Evolutionary conservation across 1,284 basidiomycete genomes (phyloP), one percentile per base, ranked within the genome.

Genomic region (Cryptococcus maquisensis): DNA sequence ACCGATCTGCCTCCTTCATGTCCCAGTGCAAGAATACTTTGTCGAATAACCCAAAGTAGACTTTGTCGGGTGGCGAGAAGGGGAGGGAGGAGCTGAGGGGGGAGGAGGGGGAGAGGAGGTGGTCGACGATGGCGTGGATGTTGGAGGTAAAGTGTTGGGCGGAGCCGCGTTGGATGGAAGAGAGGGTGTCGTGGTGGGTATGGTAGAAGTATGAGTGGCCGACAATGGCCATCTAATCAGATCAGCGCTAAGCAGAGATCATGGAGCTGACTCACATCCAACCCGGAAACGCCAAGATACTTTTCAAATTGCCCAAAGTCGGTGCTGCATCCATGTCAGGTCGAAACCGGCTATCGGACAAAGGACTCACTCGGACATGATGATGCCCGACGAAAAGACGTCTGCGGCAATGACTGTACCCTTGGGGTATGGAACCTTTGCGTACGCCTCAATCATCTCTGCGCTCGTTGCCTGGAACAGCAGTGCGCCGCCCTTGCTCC

Each of bases 391-490:
- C 49, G 85, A 86, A 76, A 98, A 98, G 28, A 98, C 83, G 59
- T 98, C 96, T 62, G 90, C 91, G 10, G 95, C 95, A 42, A 92
- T 82, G 54, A 97, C 84, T 0, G 91, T 94, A 1, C 92, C 96
- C 54, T 87, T 90, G 0, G 92, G 95, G 66, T 87, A 79, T 4
- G 93, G 92, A 0, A 90, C 89, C 62, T 86, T 82, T 0, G 86
- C 83, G 69, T 95, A 97, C 0, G 91, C 93, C 56, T 88, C 81
- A 18, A 98, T 89, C 91, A 98, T 96, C 70, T 93, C 85, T 60
- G 88, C 83, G 13, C 88, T 92, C 0, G 91, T 97, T 0, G 95
- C 95, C 78, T 98, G 95, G 81, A 98, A 98, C 13, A 98, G 81
- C 8, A 98, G 79, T 66, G 94, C 91, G 21, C 86, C 87, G 0